Evolutionary conservation across 2,329 filamentous ascomycete genomes (phyloP), one percentile per base, ranked within the genome.

Genomic region (Endoconidiophora polonica): DNA sequence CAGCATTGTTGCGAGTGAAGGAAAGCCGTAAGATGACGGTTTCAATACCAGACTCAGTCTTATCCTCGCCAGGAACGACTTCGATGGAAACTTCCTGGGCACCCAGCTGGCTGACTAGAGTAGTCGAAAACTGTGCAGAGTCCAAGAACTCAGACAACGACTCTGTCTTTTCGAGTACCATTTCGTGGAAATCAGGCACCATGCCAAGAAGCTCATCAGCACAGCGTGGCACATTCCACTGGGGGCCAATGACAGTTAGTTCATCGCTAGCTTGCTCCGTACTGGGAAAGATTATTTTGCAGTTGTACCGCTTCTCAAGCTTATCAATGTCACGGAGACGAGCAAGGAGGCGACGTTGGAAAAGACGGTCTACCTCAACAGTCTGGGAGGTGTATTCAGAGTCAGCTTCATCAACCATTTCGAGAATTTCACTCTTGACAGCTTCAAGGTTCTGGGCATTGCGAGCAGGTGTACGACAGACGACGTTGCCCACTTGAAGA

Each of bases 271-370:
- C 91, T 66, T 93, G 84, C 64, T 98, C 91, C 7, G 91, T 96
- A 67, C 88, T 94, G 5, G 91, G 91, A 62, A 98, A 98, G 58
- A 87, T 85, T 61, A 98, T 93, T 71, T 96, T 96, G 79, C 91
- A 98, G 65, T 96, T 96, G 83, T 88, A 96, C 68, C 94, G 95
- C 73, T 94, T 93, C 70, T 98, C 91, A 47, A 98, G 73, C 58
- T 91, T 86, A 57, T 96, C 90, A 52, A 98, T 86, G 60, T 95
- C 86, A 42, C 77, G 71, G 56, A 96, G 81, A 53, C 88, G 86
- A 53, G 85, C 77, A 62, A 98, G 83, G 54, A 98, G 78, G 66
- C 94, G 86, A 56, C 91, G 85, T 61, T 98, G 91, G 63, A 95
- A 95, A 52, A 98, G 73, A 48, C 91, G 85, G 62, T 96, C 90